These are phyloP conservation scores for Hypoxylon lienhwacheense DNA, from an alignment of 495 filamentous ascomycete species.

Conservation along the genomic window DNA sequence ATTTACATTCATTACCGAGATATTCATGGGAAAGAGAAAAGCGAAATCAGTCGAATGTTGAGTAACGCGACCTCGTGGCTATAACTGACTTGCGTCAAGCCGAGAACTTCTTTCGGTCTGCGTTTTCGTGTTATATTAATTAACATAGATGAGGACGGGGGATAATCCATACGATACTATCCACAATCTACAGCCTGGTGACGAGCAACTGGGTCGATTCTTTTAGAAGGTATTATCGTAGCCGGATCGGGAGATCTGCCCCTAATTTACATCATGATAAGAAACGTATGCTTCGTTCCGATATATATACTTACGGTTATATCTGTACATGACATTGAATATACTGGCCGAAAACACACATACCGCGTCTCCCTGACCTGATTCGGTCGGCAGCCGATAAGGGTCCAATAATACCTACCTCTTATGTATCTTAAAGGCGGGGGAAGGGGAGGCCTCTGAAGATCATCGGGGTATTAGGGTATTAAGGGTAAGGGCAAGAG, in stretches of 20 bases:
- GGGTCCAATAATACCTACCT: conserved; percentile 9
- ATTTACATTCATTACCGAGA: too few relatives aligned
- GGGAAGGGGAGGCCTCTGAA: background rate
- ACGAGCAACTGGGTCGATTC: conserved; percentile 12
- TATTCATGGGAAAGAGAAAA: too few relatives aligned
- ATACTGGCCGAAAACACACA: background rate
- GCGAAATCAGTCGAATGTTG: too few relatives aligned
- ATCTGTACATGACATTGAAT: background rate
- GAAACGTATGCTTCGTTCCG: conserved; percentile 1
- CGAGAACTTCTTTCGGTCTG: background rate
- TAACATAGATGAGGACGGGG: too few relatives aligned
- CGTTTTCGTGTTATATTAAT: conserved; percentile 8
- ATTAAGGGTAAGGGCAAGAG: too few relatives aligned
- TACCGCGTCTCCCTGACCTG: background rate
- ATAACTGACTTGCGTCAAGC: too few relatives aligned
- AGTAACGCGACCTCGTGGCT: too few relatives aligned
- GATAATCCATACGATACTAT: too few relatives aligned
- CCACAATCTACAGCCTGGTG: conserved; percentile 3
- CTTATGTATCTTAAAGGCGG: conserved; percentile 7
- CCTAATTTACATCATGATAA: conserved; percentile 19
- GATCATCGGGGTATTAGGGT: too few relatives aligned
- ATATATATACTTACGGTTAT: too few relatives aligned
- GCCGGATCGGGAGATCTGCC: conserved; percentile 9
- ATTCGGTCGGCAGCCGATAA: background rate
- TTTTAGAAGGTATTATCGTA: conserved; percentile 9